Evolutionary conservation across 2,329 filamentous ascomycete genomes (phyloP), one percentile per base, ranked within the genome.

Genomic region (Fusarium torreyae): DNA sequence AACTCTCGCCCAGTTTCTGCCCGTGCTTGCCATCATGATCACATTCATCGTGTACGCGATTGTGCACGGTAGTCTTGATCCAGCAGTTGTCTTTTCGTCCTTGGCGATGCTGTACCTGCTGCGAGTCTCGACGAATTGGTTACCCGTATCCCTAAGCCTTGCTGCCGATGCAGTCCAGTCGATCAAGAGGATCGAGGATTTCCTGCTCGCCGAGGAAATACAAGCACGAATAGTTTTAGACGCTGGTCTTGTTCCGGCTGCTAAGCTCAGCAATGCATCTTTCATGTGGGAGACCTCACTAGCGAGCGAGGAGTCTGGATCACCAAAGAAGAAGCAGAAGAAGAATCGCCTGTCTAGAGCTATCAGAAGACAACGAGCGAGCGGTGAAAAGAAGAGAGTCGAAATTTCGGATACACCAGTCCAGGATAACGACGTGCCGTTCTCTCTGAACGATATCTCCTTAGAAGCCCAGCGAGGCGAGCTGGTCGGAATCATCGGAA

Each of bases 211-310:
- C 7, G 48, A 51, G 4, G 22, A 40, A 28, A 33, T 40, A 8
- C 48, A 51, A 51, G 9, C 22, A 14, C n/a, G 40, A 11, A 13
- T 22, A 8, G 48, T 20, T 28, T 22, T 33, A 18, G 34, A 51
- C 9, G 22, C 10, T 15, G 6, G 17, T 28, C 34, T 51, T 40
- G 22, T 34, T 40, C 22, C 34, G 15, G 22, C 34, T 51, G 8
- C n/a, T 34, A 51, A 51, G n/a, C 48, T 51, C 22, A 40, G 22
- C 22, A 40, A 40, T 51, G 34, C 48, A 13, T 51, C 48, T 40
- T 51, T 51, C 33, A 51, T 13, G 13, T 51, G 48, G 34, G 48
- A 51, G n/a, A 51, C 17, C 48, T 14, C 22, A 13, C 48, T 17
- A 20, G 15, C 4, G 4, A 51, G 17, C 4, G 34, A 5, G 2